phyloP scores from a whole-genome alignment of 1,139 yeast species.

The Arxiozyma heterogenica region DNA sequence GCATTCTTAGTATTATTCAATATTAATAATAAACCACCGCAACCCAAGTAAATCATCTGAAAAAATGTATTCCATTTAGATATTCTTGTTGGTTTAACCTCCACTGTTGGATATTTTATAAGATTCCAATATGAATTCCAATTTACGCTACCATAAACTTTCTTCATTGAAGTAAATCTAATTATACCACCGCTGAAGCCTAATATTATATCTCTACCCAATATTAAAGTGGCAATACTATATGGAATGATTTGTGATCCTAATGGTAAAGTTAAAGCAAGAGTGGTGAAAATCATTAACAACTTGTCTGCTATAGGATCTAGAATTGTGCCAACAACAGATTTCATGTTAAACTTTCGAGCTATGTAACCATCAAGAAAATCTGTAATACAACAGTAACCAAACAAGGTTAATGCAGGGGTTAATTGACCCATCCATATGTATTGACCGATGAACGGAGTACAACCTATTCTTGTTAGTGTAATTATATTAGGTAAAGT shows the following conservation, averaged over 20 bases:
- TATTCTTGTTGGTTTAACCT: slow-evolving; percentile 79
- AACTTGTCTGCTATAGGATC: slow-evolving; percentile 96
- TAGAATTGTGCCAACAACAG: slow-evolving; percentile 80
- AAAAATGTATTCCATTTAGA: slow-evolving; percentile 84
- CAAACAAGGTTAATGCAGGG: slow-evolving; percentile 62
- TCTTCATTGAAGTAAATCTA: slow-evolving; percentile 64
- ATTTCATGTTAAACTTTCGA: slow-evolving; percentile 61
- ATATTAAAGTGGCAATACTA: slow-evolving; percentile 59
- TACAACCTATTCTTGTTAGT: slow-evolving; percentile 60
- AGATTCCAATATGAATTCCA: slow-evolving; percentile 66
- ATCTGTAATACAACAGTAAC: slow-evolving; percentile 84
- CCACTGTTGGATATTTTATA: slow-evolving; percentile 64
- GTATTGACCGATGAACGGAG: slow-evolving; percentile 79
- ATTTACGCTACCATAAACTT: slow-evolving; percentile 49
- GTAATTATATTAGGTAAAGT: slow-evolving; percentile 73
- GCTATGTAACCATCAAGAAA: slow-evolving; percentile 89
- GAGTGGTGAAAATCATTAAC: slow-evolving; percentile 77
- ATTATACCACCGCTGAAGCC: slow-evolving; percentile 68
- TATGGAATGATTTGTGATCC: slow-evolving; percentile 51
- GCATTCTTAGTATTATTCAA: slow-evolving; percentile 6
- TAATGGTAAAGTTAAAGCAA: slow-evolving; percentile 54
- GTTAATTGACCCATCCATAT: slow-evolving; percentile 53
- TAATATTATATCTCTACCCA: slow-evolving; percentile 76
- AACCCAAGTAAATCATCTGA: slow-evolving; percentile 85
- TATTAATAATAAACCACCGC: slow-evolving; percentile 48